Conservation (phyloP, 169 alveolate species). For the Babesia divergens region DNA sequence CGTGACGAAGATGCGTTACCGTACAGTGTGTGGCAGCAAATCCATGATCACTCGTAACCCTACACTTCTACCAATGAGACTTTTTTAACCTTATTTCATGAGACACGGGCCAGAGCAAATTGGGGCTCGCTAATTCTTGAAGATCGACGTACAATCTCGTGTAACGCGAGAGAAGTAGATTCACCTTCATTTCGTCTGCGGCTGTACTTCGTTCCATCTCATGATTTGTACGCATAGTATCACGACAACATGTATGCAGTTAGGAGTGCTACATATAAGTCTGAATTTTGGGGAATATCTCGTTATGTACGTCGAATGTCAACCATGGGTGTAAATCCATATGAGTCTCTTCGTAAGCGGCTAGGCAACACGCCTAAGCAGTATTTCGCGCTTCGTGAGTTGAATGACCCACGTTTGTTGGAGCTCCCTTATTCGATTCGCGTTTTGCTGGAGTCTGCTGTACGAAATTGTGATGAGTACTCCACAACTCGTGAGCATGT, state of each 20-base stretch:
- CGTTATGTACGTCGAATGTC: slow-evolving; percentile 44
- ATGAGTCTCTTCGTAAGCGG: slow-evolving; percentile 34
- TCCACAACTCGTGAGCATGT: slow-evolving; percentile 86
- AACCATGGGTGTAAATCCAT: slow-evolving; percentile 51
- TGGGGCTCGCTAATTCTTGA: no score
- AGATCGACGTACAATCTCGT: no score
- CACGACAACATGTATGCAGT: slow-evolving; percentile 1
- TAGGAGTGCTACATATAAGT: not conserved
- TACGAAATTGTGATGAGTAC: slow-evolving; percentile 91
- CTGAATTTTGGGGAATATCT: not conserved
- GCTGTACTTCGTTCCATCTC: no score
- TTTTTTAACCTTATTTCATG: no score
- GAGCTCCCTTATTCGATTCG: slow-evolving; percentile 89
- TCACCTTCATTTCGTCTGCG: no score
- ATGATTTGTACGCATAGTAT: no score
- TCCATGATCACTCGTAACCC: no score
- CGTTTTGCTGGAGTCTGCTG: slow-evolving; percentile 90
- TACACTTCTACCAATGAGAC: no score
- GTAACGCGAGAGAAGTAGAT: no score
- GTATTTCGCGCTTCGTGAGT: slow-evolving; percentile 60
- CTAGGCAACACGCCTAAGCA: slow-evolving; percentile 52
- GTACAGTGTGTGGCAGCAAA: no score
- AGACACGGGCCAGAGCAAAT: no score
- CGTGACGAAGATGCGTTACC: no score
- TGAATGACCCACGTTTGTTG: slow-evolving; percentile 69